Evolutionary conservation across 2,329 filamentous ascomycete genomes (phyloP).

Genomic region (Colletotrichum phormii): DNA sequence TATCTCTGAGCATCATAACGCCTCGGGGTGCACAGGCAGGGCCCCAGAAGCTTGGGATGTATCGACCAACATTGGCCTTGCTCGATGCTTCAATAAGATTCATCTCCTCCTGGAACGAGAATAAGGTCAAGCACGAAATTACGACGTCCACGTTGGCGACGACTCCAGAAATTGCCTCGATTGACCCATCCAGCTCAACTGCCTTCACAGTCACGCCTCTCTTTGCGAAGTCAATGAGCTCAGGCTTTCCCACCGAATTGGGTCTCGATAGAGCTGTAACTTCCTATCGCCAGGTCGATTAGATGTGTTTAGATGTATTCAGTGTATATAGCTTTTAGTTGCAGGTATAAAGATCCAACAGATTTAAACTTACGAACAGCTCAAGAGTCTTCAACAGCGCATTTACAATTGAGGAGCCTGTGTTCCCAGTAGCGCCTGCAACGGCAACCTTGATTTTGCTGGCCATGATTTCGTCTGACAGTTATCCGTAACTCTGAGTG

Average conservation of each 20-base stretch:
- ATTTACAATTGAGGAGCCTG: constrained; percentile 51
- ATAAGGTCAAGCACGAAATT: constrained; percentile 53
- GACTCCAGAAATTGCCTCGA: no score
- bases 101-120: constrained; percentile 53
- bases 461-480: no score
- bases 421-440: constrained; percentile 55
- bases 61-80: constrained; percentile 60
- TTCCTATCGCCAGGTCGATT: constrained; percentile 42
- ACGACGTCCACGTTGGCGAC: constrained; percentile 58
- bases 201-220: no score
- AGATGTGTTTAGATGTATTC: constrained; percentile 55
- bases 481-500: no score
- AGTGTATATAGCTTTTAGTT: no score
- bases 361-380: constrained; percentile 41
- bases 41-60: constrained; percentile 62
- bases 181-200: no score
- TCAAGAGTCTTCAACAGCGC: constrained; percentile 47
- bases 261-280: no score
- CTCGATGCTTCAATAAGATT: constrained; percentile 60
- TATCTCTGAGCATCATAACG: constrained; percentile 40
- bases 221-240: no score
- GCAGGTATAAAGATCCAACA: no score
- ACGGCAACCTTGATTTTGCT: constrained; percentile 45
- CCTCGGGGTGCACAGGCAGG: constrained; percentile 55
- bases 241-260: no score